Evolutionary conservation across 805 yeast genomes (phyloP), one percentile per base, ranked within the genome.

Genomic region (Grigorovia yakushimaensis): DNA sequence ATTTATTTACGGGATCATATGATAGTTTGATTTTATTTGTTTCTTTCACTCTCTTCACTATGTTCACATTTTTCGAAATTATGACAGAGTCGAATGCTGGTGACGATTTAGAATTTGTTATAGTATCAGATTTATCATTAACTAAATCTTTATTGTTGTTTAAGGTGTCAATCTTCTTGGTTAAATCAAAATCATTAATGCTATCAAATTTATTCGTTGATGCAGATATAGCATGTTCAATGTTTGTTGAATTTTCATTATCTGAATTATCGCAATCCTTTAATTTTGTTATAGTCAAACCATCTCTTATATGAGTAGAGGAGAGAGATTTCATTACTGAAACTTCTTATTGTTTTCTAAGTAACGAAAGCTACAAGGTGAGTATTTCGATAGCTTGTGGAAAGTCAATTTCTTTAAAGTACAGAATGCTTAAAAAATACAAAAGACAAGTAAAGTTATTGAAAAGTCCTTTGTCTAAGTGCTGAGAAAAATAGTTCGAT

Each of bases 1-100:
- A 77, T 51, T 83, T 81, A 1, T 83, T 79, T 4, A 84, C 76
- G 0, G 98, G 97, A 64, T 93, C 96, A 66, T 87, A 88, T 55
- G 89, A 95, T 37, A 91, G 74, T 35, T 74, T 77, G 15, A 93
- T 86, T 49, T 77, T 76, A 49, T 77, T 81, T 1, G 96, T 89
- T 62, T 91, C 97, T 59, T 84, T 88, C 6, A 89, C 47, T 2
- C 7, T 27, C 7, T 51, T 4, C 57, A 55, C 35, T 44, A 17
- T 24, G 20, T 23, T 15, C 15, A 5, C 4, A 13, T 22, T 35
- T 15, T 42, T 22, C 5, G 40, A 4, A 8, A 18, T 15, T 5
- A 41, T 52, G 11, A 60, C 57, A 40, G 60, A 59, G 15, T 63
- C 64, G 13, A 51, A 51, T 7, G 60, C 51, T 6, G 65, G 56